Percentiles rank a stretch among this genome's conserved stretches.
Conservation (phyloP, 495 filamentous ascomycete species). For the Talaromyces nanjingensis region DNA sequence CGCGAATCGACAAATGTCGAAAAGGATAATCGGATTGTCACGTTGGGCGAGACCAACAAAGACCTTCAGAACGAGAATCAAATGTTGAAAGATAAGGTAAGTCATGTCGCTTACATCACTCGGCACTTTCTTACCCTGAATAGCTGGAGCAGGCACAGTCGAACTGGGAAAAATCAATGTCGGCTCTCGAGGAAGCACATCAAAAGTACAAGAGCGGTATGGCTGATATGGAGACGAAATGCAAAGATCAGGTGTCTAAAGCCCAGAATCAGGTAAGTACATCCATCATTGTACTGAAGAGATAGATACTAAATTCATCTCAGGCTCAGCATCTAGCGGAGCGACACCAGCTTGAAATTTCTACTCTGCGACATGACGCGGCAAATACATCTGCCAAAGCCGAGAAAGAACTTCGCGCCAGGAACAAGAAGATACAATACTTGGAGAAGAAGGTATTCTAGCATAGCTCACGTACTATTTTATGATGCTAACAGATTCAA, state of each 20-base stretch:
- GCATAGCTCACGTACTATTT: background rate
- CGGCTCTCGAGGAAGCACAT: constrained; percentile 16
- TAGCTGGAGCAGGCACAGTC: constrained; percentile 18
- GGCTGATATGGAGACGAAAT: constrained; percentile 13
- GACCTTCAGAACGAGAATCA: constrained; percentile 15
- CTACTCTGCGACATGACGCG: constrained; percentile 19
- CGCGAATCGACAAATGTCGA: constrained; percentile 11
- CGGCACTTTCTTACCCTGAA: constrained; percentile 9
- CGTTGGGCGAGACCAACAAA: constrained; percentile 16
- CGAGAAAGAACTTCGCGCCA: constrained; percentile 26
- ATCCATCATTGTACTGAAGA: background rate
- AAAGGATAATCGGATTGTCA: constrained; percentile 24
- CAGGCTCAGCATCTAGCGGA: background rate
- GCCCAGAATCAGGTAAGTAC: constrained; percentile 20
- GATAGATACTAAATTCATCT: background rate
- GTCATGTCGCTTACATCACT: background rate
- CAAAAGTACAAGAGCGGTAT: constrained; percentile 17
- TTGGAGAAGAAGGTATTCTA: constrained; percentile 35
- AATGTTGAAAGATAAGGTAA: constrained; percentile 24
- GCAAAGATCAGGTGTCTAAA: constrained; percentile 15
- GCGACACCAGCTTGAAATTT: constrained; percentile 19
- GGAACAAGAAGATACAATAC: constrained; percentile 28
- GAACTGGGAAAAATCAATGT: constrained; percentile 18
- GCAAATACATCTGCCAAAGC: constrained; percentile 20
- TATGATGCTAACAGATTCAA: constrained; percentile 7